Evolutionary conservation across 495 filamentous ascomycete species (phyloP).

Genomic region (Clavariopsis aquatica): DNA sequence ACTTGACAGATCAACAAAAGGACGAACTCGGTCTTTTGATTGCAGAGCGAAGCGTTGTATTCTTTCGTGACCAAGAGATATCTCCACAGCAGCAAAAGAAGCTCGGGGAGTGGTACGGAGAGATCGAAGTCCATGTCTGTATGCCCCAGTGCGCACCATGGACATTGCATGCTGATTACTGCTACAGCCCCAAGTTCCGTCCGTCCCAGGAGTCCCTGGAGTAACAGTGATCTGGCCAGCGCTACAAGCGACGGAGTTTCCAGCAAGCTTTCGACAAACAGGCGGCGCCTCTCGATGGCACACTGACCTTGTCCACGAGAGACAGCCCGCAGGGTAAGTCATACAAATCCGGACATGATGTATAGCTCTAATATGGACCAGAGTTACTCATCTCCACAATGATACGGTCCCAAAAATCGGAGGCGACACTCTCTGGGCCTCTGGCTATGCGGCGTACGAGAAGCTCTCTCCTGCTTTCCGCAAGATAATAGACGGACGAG

Average conservation of each 20-base stretch:
- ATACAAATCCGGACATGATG: not conserved
- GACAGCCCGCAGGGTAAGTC: constrained; percentile 59
- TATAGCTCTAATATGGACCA: not conserved
- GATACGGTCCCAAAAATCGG: constrained; percentile 64
- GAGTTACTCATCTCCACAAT: constrained; percentile 32
- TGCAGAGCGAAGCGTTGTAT: constrained; percentile 72
- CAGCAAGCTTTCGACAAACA: constrained; percentile 60
- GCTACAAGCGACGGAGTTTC: constrained; percentile 46
- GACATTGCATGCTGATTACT: constrained; percentile 10
- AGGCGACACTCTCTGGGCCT: constrained; percentile 71
- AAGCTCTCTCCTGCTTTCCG: constrained; percentile 70
- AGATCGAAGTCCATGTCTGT: constrained; percentile 67
- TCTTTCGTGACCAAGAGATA: constrained; percentile 73
- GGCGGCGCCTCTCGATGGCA: constrained; percentile 70
- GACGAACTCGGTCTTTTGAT: constrained; percentile 73
- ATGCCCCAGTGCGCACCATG: not conserved
- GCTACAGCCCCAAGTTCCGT: constrained; percentile 65
- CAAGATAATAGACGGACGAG: constrained; percentile 67
- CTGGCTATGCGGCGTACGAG: constrained; percentile 64
- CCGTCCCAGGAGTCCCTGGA: constrained; percentile 66
- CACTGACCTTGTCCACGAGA: constrained; percentile 69
- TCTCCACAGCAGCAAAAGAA: constrained; percentile 67
- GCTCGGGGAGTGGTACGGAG: constrained; percentile 65
- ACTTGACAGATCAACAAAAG: constrained; percentile 65
- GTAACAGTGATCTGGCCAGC: constrained; percentile 55